Evolutionary conservation across 23 red algal genomes (phyloP).

Genomic region (Gracilariopsis chorda): DNA sequence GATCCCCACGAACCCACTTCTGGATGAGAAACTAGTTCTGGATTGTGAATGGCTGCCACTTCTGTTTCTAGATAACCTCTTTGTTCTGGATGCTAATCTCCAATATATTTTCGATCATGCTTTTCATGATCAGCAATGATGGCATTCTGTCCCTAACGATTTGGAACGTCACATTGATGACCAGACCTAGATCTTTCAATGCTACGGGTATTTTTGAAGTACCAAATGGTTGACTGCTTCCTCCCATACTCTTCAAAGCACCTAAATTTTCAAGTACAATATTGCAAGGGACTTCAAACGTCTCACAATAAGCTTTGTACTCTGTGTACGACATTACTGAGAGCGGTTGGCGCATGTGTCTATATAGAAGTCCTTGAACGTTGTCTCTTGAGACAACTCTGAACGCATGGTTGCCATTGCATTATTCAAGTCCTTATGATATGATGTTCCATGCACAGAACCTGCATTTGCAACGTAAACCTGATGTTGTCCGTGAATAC

Average conservation of each 20-base stretch:
- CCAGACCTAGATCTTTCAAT: neutral
- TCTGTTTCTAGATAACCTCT: neutral
- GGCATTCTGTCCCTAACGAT: neutral
- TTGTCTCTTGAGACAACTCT: neutral
- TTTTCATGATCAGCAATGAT: neutral
- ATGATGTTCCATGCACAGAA: neutral
- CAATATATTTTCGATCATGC: neutral
- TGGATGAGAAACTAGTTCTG: neutral
- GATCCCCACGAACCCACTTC: neutral
- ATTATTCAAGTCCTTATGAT: neutral
- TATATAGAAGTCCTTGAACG: neutral
- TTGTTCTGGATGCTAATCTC: neutral
- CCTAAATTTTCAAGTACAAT: neutral
- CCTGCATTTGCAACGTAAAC: neutral
- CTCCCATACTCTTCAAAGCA: neutral
- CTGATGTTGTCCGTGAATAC: neutral
- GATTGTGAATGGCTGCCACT: neutral
- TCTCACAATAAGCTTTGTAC: neutral
- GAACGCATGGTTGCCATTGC: neutral
- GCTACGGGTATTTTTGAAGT: neutral
- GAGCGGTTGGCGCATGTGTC: slow-evolving; percentile 19
- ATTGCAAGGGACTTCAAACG: neutral
- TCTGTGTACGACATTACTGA: neutral
- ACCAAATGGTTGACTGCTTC: neutral
- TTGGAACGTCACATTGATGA: neutral